Conservation (phyloP, 2,329 filamentous ascomycete genomes). For the Nannizziopsis barbatae region DNA sequence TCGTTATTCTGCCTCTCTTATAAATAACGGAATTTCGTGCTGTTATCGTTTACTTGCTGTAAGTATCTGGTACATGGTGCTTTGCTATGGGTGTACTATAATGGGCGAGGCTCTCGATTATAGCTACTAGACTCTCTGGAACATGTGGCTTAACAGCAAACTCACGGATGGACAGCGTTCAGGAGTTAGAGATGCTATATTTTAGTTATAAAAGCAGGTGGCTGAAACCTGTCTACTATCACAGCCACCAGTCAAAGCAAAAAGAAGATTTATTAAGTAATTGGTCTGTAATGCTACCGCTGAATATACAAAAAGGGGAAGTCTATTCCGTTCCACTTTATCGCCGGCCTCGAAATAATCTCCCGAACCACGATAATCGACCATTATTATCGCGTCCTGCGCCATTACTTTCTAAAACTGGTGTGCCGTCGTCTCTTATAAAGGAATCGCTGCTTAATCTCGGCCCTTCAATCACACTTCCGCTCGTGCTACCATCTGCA, state of each 20-base stretch:
- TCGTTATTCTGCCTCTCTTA: background rate
- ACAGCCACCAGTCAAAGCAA: no score
- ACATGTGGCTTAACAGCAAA: no score
- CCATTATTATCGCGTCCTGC: background rate
- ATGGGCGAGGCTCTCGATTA: no score
- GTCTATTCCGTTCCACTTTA: background rate
- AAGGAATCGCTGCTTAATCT: background rate
- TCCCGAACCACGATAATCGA: background rate
- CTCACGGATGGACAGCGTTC: no score
- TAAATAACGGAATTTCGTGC: background rate
- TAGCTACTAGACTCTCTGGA: no score
- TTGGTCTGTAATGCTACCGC: no score
- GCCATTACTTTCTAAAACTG: background rate
- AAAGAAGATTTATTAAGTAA: no score
- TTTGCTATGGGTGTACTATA: background rate
- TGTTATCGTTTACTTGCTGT: background rate
- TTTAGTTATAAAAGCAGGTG: no score
- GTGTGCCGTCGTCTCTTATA: background rate
- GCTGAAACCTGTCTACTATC: no score
- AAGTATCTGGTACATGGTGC: background rate
- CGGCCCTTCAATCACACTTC: background rate
- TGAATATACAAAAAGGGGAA: background rate
- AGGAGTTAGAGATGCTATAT: no score
- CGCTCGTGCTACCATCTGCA: background rate
- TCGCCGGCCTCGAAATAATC: conserved; percentile 1